Evolutionary conservation across 352 stramenopile species (phyloP).

Genomic region (Globisporangium nodosum): DNA sequence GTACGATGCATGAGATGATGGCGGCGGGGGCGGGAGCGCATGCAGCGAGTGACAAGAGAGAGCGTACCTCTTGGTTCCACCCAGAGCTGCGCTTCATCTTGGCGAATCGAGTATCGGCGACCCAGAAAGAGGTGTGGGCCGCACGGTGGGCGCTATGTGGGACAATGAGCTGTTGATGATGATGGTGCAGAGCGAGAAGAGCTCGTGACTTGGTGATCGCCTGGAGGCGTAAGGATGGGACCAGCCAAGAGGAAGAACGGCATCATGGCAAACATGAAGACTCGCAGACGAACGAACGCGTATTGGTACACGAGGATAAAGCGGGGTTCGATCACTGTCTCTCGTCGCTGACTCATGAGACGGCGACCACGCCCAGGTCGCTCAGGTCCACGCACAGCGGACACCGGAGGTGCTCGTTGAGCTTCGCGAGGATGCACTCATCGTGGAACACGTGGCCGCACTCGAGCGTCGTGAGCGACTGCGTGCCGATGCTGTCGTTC

Average conservation of each 20-base stretch:
- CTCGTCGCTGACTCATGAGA: background rate
- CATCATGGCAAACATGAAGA: no score
- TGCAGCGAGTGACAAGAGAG: slow-evolving; percentile 1
- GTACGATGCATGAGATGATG: background rate
- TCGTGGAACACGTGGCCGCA: slow-evolving; percentile 85
- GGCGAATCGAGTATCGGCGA: background rate
- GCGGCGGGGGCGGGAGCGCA: background rate
- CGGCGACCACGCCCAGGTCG: background rate
- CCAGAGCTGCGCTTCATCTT: slow-evolving; percentile 41
- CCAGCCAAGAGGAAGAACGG: background rate
- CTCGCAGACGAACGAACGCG: no score
- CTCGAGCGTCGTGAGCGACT: slow-evolving; percentile 65
- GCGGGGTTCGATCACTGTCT: no score
- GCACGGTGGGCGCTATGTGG: background rate
- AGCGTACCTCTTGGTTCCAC: slow-evolving; percentile 52
- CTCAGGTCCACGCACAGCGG: slow-evolving; percentile 34
- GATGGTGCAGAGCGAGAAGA: no score
- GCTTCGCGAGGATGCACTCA: slow-evolving; percentile 80
- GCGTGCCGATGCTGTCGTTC: slow-evolving; percentile 24
- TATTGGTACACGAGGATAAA: no score
- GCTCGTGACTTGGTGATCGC: no score
- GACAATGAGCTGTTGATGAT: background rate
- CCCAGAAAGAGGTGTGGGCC: background rate
- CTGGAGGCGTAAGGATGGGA: no score
- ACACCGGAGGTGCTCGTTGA: slow-evolving; percentile 68